phyloP scores from a whole-genome alignment of 1,284 basidiomycete species.

The Trichosporon sp. region DNA sequence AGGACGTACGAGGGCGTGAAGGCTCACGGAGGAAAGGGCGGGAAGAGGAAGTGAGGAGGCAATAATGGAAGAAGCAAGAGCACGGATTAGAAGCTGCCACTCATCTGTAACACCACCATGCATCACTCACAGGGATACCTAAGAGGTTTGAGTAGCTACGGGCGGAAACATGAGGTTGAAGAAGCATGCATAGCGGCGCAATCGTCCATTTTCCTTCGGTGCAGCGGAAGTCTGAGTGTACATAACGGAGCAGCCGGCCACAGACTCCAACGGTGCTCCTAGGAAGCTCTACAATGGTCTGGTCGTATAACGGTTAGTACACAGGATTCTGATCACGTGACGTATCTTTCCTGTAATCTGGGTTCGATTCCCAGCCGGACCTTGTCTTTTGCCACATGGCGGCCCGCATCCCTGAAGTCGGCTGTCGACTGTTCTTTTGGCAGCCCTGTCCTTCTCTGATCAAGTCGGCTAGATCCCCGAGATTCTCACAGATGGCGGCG shows the following conservation, averaged over 20 bases:
- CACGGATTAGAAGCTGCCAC: too few species aligned
- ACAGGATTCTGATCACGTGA: slow-evolving; percentile 3
- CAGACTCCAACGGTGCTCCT: neutral
- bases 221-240: neutral
- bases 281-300: neutral
- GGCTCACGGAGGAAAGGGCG: neutral
- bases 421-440: too few species aligned
- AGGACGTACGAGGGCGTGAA: slow-evolving; percentile 13
- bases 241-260: neutral
- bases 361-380: slow-evolving; percentile 4
- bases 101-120: neutral
- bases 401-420: neutral
- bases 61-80: too few species aligned
- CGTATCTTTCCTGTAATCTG: slow-evolving; percentile 4
- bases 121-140: neutral
- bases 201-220: neutral
- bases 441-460: too few species aligned
- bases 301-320: slow-evolving; percentile 4
- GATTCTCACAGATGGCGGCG: too few species aligned
- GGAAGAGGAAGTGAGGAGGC: neutral
- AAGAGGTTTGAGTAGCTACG: neutral
- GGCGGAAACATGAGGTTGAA: neutral
- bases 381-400: neutral
- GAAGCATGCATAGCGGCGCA: neutral
- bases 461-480: too few species aligned